Percentiles rank a stretch among this genome's conserved stretches.
Evolutionary conservation across 352 stramenopile genomes (phyloP).

Genomic region (Peronospora farinosa): DNA sequence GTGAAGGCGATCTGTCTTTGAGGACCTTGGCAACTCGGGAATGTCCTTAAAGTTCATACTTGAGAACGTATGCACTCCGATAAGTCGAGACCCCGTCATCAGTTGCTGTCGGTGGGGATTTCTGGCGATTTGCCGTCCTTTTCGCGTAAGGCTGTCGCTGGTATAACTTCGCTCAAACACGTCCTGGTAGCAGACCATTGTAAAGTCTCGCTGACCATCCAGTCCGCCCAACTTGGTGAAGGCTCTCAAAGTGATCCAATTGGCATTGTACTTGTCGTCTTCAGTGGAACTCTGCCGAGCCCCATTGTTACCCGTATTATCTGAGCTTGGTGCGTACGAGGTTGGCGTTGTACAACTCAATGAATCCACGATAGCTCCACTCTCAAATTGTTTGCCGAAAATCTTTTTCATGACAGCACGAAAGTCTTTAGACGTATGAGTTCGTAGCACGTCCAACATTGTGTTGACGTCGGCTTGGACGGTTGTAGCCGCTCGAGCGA

Average conservation of each 20-base stretch:
- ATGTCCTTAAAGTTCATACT: slow-evolving; percentile 68
- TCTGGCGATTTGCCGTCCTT: slow-evolving; percentile 18
- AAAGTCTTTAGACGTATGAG: slow-evolving; percentile 33
- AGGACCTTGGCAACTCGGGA: slow-evolving; percentile 38
- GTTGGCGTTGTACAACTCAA: slow-evolving; percentile 43
- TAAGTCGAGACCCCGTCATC: slow-evolving; percentile 19
- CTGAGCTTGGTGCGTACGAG: slow-evolving; percentile 14
- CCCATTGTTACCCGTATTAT: slow-evolving; percentile 2
- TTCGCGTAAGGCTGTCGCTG: slow-evolving; percentile 23
- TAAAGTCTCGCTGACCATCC: slow-evolving; percentile 48
- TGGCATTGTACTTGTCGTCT: slow-evolving; percentile 51
- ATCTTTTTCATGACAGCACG: slow-evolving; percentile 45
- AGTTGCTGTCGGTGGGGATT: slow-evolving; percentile 17
- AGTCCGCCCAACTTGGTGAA: slow-evolving; percentile 29
- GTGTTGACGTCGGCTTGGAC: slow-evolving; percentile 33
- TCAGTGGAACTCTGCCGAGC: slow-evolving; percentile 35
- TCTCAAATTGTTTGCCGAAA: slow-evolving; percentile 45
- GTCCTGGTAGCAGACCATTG: slow-evolving; percentile 59
- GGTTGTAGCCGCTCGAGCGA: slow-evolving; percentile 49
- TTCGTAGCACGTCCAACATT: slow-evolving; percentile 35
- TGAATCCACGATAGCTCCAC: slow-evolving; percentile 39
- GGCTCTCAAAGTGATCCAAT: slow-evolving; percentile 44
- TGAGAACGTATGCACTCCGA: slow-evolving; percentile 50
- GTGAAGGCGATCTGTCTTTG: slow-evolving; percentile 44
- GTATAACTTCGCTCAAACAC: slow-evolving; percentile 38